A percentile compares a stretch with the other conserved stretches of the same genome.
phyloP scores from a whole-genome alignment of 1,139 yeast genomes.

The Hyphopichia buzzinii region DNA sequence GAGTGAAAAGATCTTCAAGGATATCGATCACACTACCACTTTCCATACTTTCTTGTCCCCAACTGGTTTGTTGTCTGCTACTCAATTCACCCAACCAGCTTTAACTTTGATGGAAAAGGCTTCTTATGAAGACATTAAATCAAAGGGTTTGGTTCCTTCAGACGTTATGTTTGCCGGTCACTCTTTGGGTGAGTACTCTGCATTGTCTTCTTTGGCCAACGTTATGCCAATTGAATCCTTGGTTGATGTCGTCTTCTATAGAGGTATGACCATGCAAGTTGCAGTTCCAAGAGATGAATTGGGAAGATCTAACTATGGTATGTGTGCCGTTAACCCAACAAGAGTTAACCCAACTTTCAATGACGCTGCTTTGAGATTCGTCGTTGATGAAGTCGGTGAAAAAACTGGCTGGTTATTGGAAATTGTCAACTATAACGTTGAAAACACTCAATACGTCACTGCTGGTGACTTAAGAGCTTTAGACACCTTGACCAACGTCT shows the following conservation, averaged over 20 bases:
- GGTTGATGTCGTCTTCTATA: conserved; percentile 97
- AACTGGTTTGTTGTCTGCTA: conserved; percentile 93
- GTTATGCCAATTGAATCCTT: conserved; percentile 98
- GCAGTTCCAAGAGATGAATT: conserved; percentile 95
- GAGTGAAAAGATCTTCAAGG: conserved; percentile 94
- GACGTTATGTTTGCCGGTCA: conserved; percentile 98
- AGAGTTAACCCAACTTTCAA: conserved; percentile 85
- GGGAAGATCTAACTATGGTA: conserved; percentile 98
- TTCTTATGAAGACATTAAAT: conserved; percentile 93
- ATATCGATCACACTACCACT: conserved; percentile 75
- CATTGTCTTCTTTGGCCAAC: conserved; percentile 93
- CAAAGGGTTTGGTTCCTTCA: conserved; percentile 92
- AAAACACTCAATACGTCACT: conserved; percentile 95
- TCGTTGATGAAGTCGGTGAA: conserved; percentile 80
- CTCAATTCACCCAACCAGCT: conserved; percentile 99
- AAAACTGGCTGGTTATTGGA: conserved; percentile 93
- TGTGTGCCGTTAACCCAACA: conserved; percentile 98
- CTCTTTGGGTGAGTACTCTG: conserved; percentile 98
- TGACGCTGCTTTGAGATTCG: conserved; percentile 92
- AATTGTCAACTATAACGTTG: conserved; percentile 97
- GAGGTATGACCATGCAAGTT: conserved; percentile 99
- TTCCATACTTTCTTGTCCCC: conserved; percentile 89
- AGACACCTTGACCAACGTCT: conserved; percentile 88
- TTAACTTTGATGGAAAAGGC: conserved; percentile 99
- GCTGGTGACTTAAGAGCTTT: conserved; percentile 97